These are phyloP conservation scores for Diaporthe eres DNA, from an alignment of 2,329 filamentous ascomycete genomes.

Conservation along the genomic window DNA sequence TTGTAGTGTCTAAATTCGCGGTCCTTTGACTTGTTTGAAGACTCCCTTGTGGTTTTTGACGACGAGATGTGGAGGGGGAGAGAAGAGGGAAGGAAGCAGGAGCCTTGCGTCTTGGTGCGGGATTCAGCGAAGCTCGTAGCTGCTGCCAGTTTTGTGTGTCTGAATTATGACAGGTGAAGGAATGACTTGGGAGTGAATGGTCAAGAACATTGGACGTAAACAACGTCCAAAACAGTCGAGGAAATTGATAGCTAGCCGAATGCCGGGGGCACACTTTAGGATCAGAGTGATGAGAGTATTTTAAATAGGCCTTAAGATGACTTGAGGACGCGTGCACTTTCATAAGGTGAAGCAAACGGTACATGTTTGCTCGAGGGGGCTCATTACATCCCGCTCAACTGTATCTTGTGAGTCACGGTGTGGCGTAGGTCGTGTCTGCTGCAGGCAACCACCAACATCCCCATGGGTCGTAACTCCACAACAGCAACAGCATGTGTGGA, in stretches of 20 bases:
- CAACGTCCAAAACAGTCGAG: background rate
- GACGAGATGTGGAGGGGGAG: background rate
- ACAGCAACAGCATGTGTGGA: background rate
- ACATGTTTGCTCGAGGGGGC: background rate
- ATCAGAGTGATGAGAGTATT: background rate
- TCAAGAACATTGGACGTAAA: background rate
- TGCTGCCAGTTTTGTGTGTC: background rate
- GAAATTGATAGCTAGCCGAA: background rate
- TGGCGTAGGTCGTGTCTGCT: background rate
- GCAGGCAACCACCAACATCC: constrained; percentile 14
- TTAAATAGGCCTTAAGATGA: background rate
- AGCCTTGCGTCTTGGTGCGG: background rate
- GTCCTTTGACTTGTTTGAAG: background rate
- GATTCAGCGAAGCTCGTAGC: background rate
- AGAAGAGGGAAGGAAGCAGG: background rate
- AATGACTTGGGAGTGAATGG: background rate
- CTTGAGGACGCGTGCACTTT: background rate
- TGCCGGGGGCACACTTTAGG: background rate
- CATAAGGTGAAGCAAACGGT: background rate
- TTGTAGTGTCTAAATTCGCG: background rate
- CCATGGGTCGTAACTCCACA: background rate
- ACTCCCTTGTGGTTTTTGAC: background rate
- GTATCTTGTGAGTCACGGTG: background rate
- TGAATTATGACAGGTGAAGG: background rate
- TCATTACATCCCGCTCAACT: too few relatives aligned